phyloP scores from a whole-genome alignment of 345 rosid species.

The Gossypium sturtianum region DNA sequence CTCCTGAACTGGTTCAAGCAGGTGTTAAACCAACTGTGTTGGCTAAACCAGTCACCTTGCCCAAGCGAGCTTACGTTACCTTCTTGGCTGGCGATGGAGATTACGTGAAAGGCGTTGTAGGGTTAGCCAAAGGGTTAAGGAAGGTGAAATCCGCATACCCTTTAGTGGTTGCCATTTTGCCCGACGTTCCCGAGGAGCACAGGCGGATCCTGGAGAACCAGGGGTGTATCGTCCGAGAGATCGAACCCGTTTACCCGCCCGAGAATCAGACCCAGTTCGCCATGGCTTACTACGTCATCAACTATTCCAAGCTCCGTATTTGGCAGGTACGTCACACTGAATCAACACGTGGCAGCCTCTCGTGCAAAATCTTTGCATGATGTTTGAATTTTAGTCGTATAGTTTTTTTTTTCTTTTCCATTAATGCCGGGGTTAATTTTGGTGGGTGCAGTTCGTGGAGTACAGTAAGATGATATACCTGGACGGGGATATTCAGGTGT shows the following conservation, averaged over 20 bases:
- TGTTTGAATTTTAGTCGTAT: not conserved
- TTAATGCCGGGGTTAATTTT: not conserved
- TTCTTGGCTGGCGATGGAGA: constrained; percentile 79
- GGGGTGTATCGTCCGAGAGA: constrained; percentile 72
- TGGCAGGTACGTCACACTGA: constrained; percentile 25
- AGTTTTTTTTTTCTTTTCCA: not conserved
- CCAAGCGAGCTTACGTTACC: constrained; percentile 60
- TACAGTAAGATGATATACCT: constrained; percentile 73
- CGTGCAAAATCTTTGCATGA: too few relatives aligned
- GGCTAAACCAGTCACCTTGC: constrained; percentile 13
- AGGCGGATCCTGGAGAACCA: constrained; percentile 48
- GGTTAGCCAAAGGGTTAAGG: constrained; percentile 71
- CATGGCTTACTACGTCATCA: not conserved
- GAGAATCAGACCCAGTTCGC: not conserved
- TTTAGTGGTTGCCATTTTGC: constrained; percentile 65
- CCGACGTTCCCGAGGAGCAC: constrained; percentile 86
- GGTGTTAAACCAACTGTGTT: constrained; percentile 20
- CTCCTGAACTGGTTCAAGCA: constrained; percentile 46
- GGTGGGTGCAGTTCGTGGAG: constrained; percentile 28
- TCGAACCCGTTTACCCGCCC: constrained; percentile 20
- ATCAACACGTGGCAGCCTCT: too few relatives aligned
- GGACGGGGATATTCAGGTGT: constrained; percentile 82
- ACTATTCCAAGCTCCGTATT: not conserved
- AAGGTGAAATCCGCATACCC: constrained; percentile 59
- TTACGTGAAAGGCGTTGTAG: constrained; percentile 77